Percentiles rank a stretch among this genome's conserved stretches.
Conservation (phyloP, 2,329 filamentous ascomycete species). For the Clonostachys rosea region DNA sequence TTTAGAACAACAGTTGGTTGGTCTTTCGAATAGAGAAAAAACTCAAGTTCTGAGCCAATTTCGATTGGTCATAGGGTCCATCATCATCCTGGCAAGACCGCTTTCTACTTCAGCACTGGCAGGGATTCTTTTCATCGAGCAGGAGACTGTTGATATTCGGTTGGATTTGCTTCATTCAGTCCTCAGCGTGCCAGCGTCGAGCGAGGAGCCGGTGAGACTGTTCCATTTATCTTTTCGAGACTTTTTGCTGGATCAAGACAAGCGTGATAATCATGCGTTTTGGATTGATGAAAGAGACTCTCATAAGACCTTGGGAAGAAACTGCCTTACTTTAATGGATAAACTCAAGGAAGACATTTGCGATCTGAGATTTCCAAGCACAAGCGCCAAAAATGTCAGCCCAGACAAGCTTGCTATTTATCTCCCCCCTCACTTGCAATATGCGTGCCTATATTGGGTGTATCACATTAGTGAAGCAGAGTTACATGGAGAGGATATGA, state of each 20-base stretch:
- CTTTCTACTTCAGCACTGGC: background rate
- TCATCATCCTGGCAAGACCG: background rate
- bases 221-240: background rate
- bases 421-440: constrained; percentile 21
- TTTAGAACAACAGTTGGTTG: constrained; percentile 3
- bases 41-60: background rate
- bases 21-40: background rate
- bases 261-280: background rate
- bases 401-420: constrained; percentile 5
- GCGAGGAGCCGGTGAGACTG: background rate
- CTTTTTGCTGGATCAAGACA: background rate
- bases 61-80: background rate
- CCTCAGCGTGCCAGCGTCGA: background rate
- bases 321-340: background rate
- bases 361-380: constrained; percentile 1
- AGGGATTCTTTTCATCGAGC: background rate
- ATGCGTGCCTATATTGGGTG: constrained; percentile 32
- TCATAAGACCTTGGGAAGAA: background rate
- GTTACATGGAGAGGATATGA: too few species aligned
- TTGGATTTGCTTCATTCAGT: background rate
- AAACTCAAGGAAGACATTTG: background rate
- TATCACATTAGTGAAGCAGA: constrained; percentile 15
- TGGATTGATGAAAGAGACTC: background rate
- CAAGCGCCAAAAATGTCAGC: background rate
- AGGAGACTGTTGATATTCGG: background rate